Conservation (phyloP, 2,329 filamentous ascomycete genomes). For the Parafenestella ontariensis region DNA sequence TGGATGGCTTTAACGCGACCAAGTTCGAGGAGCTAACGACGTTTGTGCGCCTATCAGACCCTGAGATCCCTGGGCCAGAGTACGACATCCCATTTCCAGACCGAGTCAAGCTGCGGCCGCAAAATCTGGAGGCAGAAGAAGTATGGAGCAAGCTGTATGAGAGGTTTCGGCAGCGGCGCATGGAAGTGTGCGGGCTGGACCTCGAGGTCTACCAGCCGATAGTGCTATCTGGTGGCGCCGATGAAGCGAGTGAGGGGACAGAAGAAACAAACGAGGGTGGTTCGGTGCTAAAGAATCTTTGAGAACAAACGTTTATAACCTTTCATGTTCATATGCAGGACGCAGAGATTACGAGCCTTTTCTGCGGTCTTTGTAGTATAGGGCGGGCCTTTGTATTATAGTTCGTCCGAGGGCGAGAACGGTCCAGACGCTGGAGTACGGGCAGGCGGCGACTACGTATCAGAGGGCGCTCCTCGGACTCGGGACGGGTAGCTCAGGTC, state of each 20-base stretch:
- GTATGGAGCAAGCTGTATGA: conserved; percentile 60
- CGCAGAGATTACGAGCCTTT: not conserved
- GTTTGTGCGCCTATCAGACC: conserved; percentile 57
- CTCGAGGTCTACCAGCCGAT: conserved; percentile 52
- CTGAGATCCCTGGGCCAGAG: conserved; percentile 58
- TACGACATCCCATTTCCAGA: conserved; percentile 56
- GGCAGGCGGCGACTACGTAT: conserved; percentile 10
- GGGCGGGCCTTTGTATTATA: not conserved
- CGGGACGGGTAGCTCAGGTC: not conserved
- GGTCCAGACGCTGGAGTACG: conserved; percentile 6
- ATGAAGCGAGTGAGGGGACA: conserved; percentile 1
- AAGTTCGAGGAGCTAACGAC: conserved; percentile 52
- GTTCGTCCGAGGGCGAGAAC: conserved; percentile 7
- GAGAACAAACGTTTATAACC: not conserved
- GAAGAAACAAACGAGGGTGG: conserved; percentile 13
- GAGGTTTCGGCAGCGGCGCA: conserved; percentile 56
- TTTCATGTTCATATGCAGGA: not conserved
- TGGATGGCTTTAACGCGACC: conserved; percentile 54
- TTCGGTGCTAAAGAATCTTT: no score
- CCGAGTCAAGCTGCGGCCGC: conserved; percentile 52
- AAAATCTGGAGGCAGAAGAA: conserved; percentile 55
- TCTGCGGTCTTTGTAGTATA: not conserved
- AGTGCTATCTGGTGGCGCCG: conserved; percentile 19
- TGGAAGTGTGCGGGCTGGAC: conserved; percentile 62
- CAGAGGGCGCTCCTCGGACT: conserved; percentile 3